phyloP scores from a whole-genome alignment of 2,329 filamentous ascomycete species.

The Phyllosticta citriasiana region DNA sequence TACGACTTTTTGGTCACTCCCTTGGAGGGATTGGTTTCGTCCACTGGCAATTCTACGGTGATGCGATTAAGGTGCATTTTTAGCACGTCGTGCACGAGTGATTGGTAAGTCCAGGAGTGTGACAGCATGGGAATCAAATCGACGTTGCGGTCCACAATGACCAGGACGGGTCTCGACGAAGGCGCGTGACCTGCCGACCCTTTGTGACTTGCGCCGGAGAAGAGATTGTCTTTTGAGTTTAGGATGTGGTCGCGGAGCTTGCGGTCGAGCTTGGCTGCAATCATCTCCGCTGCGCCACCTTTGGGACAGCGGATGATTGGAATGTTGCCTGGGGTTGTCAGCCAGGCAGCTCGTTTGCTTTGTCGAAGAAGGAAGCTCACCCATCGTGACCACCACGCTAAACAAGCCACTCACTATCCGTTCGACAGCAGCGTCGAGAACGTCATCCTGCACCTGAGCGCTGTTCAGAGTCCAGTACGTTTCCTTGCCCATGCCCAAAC shows the following conservation, averaged over 20 bases:
- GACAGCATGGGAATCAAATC: conserved; percentile 98
- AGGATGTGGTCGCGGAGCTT: conserved; percentile 94
- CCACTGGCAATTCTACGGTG: conserved; percentile 73
- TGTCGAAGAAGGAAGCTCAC: conserved; percentile 35
- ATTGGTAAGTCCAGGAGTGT: conserved; percentile 88
- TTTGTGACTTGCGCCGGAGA: conserved; percentile 57
- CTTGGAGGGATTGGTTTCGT: conserved; percentile 65
- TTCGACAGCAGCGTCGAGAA: conserved; percentile 79
- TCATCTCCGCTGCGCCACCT: conserved; percentile 85
- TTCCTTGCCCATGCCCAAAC: conserved; percentile 82
- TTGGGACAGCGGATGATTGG: conserved; percentile 93
- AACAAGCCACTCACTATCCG: conserved; percentile 93
- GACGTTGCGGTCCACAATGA: conserved; percentile 90
- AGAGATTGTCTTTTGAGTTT: conserved; percentile 96
- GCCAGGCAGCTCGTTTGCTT: conserved; percentile 3
- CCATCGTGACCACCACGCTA: conserved; percentile 97
- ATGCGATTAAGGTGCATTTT: conserved; percentile 85
- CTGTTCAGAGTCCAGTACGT: conserved; percentile 97
- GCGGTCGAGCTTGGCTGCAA: conserved; percentile 84
- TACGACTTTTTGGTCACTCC: conserved; percentile 79
- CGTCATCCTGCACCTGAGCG: conserved; percentile 78
- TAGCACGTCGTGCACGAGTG: conserved; percentile 68
- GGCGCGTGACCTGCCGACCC: conserved; percentile 50
- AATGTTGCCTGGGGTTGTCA: conserved; percentile 55
- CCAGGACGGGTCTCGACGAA: conserved; percentile 73